Base-by-base conservation (phyloP, 768 basidiomycete species). In the Lepiota brunneoincarnata region DNA sequence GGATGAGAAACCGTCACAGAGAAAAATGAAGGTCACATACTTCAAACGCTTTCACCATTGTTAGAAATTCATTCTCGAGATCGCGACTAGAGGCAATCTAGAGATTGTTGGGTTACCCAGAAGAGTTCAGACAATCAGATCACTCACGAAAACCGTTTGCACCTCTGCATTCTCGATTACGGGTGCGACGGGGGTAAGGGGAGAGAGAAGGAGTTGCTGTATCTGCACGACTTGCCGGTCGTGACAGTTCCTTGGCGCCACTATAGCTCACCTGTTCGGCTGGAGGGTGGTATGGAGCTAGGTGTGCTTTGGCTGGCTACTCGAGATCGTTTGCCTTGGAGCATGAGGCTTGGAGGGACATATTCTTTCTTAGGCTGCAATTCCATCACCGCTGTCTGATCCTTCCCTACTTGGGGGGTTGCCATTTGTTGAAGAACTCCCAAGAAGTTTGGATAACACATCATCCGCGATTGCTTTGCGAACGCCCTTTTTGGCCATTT, bases 61-160 rank as follows among this genome's bases (percentile, higher is more conserved):
- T 71, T 4, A 80, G 74, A 65, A 98, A 93, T 65, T 98, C 93
- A 51, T 78, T 79, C 66, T 94, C 92, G 46, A 99, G 68, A 65
- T 99, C 96, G 61, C 81, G 77, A 54, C 78, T 76, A 15, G 93
- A 96, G 1, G 94, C 90, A 63, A 98, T 82, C 89, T 92, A 49
- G n/a, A 36, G 11, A 34, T 36, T 20, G 31, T 31, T 38, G 40
- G 49, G 10, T 28, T 23, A 51, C 28, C 49, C 26, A 39, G 14
- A 4, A 49, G 17, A 50, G 15, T 44, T 24, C 26, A 26, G n/a
- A 24, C 20, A 50, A 36, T 53, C 2, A 23, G 18, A 44, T 26
- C 12, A 67, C 87, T 69, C 69, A 90, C 90, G 72, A 86, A 92
- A 58, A 86, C 86, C 7, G 87, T 68, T 48, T 77, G 78, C 46